phyloP scores from a whole-genome alignment of 257 asterid species.

The Echium plantagineum region DNA sequence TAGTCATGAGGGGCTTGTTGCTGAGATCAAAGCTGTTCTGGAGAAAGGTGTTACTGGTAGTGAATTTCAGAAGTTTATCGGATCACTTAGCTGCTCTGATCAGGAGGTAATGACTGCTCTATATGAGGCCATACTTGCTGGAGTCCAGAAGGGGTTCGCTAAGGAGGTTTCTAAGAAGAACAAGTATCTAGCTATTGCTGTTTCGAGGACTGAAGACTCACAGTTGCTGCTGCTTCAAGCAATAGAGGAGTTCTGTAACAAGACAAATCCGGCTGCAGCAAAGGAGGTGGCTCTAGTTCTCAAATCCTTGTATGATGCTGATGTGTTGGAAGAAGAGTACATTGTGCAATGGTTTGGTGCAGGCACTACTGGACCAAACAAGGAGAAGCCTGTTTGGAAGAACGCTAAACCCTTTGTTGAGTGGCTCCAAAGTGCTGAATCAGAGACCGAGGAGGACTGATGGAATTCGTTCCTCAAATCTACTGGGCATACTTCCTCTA shows the following conservation, averaged over 20 bases:
- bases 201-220: conserved; percentile 10
- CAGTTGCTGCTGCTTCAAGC: conserved; percentile 22
- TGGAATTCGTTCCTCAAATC: neutral
- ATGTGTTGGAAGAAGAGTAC: conserved; percentile 29
- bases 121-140: conserved; percentile 22
- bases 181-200: conserved; percentile 20
- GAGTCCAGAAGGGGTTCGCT: conserved; percentile 25
- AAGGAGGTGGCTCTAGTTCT: conserved; percentile 31
- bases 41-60: conserved; percentile 17
- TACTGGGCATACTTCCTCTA: neutral
- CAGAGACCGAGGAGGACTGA: conserved; percentile 32
- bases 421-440: conserved; percentile 36
- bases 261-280: conserved; percentile 17
- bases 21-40: conserved; percentile 17
- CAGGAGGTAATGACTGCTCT: conserved; percentile 29
- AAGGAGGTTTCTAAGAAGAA: conserved; percentile 31
- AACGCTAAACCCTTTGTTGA: conserved; percentile 26
- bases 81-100: conserved; percentile 19
- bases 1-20: conserved; percentile 14
- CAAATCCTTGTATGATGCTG: conserved; percentile 29
- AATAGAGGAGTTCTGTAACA: conserved; percentile 22
- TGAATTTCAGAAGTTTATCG: conserved; percentile 18
- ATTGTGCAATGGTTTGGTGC: conserved; percentile 27
- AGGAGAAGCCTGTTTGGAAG: conserved; percentile 25
- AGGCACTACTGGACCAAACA: conserved; percentile 14